phyloP scores from a whole-genome alignment of 2,329 filamentous ascomycete genomes.

The Sarocladium oryzae region DNA sequence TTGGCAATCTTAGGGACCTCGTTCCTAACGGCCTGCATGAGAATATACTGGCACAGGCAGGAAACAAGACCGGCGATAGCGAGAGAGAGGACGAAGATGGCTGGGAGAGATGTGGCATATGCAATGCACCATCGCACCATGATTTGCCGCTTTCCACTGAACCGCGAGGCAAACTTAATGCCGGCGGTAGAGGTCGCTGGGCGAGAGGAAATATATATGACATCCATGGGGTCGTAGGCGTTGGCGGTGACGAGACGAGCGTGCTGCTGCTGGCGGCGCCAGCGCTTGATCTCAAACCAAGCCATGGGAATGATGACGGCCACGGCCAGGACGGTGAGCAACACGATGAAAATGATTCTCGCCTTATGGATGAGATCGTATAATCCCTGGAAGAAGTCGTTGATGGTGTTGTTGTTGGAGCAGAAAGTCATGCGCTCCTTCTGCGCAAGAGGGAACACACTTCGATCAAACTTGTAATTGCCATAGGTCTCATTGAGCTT shows the following conservation, averaged over 20 bases:
- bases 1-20: conserved; percentile 68
- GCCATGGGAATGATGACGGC: conserved; percentile 73
- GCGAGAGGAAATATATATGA: conserved; percentile 79
- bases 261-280: conserved; percentile 64
- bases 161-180: conserved; percentile 59
- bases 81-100: conserved; percentile 79
- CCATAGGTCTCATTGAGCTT: conserved; percentile 66
- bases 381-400: conserved; percentile 74
- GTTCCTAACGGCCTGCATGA: conserved; percentile 67
- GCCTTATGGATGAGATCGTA: conserved; percentile 60
- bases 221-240: conserved; percentile 74
- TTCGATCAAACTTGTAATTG: conserved; percentile 70
- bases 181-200: conserved; percentile 69
- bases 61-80: conserved; percentile 76
- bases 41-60: conserved; percentile 73
- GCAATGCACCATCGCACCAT: conserved; percentile 77
- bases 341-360: conserved; percentile 68
- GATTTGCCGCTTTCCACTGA: conserved; percentile 61
- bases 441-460: conserved; percentile 72
- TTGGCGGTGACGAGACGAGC: conserved; percentile 59
- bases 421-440: conserved; percentile 85
- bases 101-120: conserved; percentile 78
- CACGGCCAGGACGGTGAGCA: conserved; percentile 65
- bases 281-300: conserved; percentile 72
- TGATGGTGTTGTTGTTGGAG: conserved; percentile 74